phyloP scores from a whole-genome alignment of 2,329 filamentous ascomycete genomes.

The Anisogramma anomala region DNA sequence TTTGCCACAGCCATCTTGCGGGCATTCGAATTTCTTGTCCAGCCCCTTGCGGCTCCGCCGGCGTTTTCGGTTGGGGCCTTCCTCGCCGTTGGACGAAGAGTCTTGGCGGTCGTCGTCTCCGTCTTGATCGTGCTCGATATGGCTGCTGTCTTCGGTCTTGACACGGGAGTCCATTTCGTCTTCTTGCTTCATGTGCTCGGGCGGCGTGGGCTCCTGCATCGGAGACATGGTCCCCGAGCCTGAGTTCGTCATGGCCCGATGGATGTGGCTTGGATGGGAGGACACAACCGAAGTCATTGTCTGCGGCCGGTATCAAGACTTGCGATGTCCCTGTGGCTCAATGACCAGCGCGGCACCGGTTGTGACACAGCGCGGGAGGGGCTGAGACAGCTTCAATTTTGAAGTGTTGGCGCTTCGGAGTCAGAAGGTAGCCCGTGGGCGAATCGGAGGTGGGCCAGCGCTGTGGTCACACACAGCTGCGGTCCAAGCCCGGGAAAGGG shows the following conservation, averaged over 20 bases:
- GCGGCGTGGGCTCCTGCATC: slow-evolving; percentile 30
- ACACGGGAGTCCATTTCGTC: slow-evolving; percentile 28
- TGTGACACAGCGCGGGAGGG: slow-evolving; percentile 8
- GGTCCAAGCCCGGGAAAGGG: background rate
- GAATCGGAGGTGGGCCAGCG: slow-evolving; percentile 11
- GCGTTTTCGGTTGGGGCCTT: slow-evolving; percentile 47
- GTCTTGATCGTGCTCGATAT: slow-evolving; percentile 28
- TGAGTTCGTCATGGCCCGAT: slow-evolving; percentile 27
- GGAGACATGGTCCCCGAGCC: slow-evolving; percentile 32
- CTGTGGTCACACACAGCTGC: slow-evolving; percentile 9
- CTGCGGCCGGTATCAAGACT: slow-evolving; percentile 17
- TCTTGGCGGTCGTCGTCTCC: slow-evolving; percentile 30
- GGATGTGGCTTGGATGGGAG: slow-evolving; percentile 28
- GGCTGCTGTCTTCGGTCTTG: slow-evolving; percentile 27
- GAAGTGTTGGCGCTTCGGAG: slow-evolving; percentile 1
- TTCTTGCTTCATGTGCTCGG: slow-evolving; percentile 30
- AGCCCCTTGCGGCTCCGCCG: slow-evolving; percentile 64
- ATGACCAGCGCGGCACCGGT: background rate
- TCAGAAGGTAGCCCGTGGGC: slow-evolving; percentile 4
- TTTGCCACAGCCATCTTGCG: slow-evolving; percentile 80
- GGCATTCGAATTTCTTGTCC: slow-evolving; percentile 76
- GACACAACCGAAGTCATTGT: slow-evolving; percentile 33
- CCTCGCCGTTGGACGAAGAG: slow-evolving; percentile 38
- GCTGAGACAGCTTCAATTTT: slow-evolving; percentile 6
- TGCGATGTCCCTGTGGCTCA: background rate